Percentiles rank a stretch among this genome's conserved stretches.
These are phyloP conservation scores for Neoscytalidium dimidiatum DNA, from an alignment of 2,329 filamentous ascomycete species.

Conservation along the genomic window DNA sequence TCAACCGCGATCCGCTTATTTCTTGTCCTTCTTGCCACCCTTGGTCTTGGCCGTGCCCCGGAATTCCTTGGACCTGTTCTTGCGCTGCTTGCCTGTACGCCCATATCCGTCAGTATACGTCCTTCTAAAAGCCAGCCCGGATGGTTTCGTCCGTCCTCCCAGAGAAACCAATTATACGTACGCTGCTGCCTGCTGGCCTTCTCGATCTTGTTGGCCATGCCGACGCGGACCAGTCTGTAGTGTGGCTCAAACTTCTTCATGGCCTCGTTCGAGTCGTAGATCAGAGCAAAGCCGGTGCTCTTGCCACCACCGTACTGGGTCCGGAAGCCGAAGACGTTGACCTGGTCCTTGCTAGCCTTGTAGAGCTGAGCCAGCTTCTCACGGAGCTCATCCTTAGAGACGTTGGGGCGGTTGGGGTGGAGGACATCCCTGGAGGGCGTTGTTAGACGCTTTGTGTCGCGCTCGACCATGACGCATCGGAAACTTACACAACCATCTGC, in stretches of 20 bases:
- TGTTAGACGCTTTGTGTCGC: constrained; percentile 22
- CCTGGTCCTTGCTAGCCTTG: constrained; percentile 97
- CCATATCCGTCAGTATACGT: constrained; percentile 31
- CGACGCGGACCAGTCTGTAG: constrained; percentile 95
- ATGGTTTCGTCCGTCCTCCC: neutral
- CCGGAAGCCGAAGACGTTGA: constrained; percentile 97
- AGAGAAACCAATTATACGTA: constrained; percentile 60
- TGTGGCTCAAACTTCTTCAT: constrained; percentile 99
- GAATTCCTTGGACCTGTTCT: constrained; percentile 99
- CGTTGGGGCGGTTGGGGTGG: constrained; percentile 96
- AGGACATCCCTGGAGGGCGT: constrained; percentile 81
- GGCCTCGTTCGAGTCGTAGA: constrained; percentile 97
- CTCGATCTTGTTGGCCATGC: constrained; percentile 92
- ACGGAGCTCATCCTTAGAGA: constrained; percentile 98
- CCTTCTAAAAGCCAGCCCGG: neutral
- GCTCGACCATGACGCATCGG: constrained; percentile 10
- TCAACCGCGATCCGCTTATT: constrained; percentile 35
- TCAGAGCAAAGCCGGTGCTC: constrained; percentile 96
- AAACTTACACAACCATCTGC: constrained; percentile 95
- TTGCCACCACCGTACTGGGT: constrained; percentile 99
- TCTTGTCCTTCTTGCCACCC: constrained; percentile 92
- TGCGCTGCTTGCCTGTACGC: constrained; percentile 94
- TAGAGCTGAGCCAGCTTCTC: constrained; percentile 92
- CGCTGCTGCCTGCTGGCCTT: constrained; percentile 98
- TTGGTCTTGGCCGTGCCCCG: constrained; percentile 98